Evolutionary conservation across 768 basidiomycete genomes (phyloP).

Genomic region (Lactarius akahatsu): DNA sequence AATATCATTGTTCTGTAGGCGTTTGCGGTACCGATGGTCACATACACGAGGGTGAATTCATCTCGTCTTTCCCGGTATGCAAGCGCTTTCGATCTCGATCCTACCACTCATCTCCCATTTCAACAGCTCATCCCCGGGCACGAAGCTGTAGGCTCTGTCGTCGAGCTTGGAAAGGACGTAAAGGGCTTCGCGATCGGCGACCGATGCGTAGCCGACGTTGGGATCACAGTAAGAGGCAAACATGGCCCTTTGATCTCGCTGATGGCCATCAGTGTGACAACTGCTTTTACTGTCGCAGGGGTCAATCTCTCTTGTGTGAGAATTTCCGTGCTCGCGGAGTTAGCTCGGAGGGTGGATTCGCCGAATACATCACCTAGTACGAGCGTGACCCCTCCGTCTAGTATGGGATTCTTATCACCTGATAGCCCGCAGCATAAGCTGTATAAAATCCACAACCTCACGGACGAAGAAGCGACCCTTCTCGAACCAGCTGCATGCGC

Average conservation of each 20-base stretch:
- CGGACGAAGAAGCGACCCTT: conserved; percentile 84
- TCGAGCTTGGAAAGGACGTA: conserved; percentile 77
- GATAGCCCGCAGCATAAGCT: conserved; percentile 69
- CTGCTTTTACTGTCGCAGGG: conserved; percentile 87
- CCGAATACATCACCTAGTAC: conserved; percentile 84
- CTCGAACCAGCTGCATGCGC: conserved; percentile 91
- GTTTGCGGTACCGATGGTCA: conserved; percentile 72
- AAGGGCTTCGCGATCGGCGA: conserved; percentile 75
- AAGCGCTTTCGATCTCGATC: not conserved
- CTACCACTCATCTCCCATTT: not conserved
- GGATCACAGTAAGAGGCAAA: conserved; percentile 54
- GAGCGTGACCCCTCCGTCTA: conserved; percentile 31
- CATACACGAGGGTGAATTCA: conserved; percentile 65
- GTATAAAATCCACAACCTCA: conserved; percentile 85
- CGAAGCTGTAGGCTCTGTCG: conserved; percentile 70
- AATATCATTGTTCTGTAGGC: conserved; percentile 36
- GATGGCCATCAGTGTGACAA: conserved; percentile 58
- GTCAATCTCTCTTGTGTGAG: conserved; percentile 81
- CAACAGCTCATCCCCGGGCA: conserved; percentile 68
- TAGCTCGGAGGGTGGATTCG: conserved; percentile 81
- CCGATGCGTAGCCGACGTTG: conserved; percentile 81
- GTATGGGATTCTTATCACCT: not conserved
- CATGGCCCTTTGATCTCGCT: not conserved
- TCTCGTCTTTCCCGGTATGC: conserved; percentile 65
- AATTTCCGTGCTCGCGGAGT: conserved; percentile 81